Evolutionary conservation across 768 basidiomycete species (phyloP), one percentile per base, ranked within the genome.

Genomic region (Chlorophyllum brunneum): DNA sequence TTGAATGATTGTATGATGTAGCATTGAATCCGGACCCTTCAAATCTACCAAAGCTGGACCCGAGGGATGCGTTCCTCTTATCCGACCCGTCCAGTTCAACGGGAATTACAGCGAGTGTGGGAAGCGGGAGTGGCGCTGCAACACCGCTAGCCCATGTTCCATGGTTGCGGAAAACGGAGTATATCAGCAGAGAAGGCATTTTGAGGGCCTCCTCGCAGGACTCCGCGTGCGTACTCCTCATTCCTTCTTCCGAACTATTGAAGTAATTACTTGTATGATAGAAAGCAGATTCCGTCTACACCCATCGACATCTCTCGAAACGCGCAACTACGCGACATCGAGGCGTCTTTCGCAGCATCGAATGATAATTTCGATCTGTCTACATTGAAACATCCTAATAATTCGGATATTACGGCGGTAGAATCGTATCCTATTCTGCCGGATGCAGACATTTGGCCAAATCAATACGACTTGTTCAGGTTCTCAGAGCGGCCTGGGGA

Each of bases 141-240:
- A 70, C 78, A 43, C 77, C 82, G 41, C 70, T 79, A 7, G 76
- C 71, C 5, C 78, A 92, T 52, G 94, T 97, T 9, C 78, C 91
- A 1, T 98, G 95, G 95, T 74, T 98, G 47, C 79, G 95, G 47
- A 92, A 89, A 65, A 95, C 94, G 0, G 93, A 94, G 61, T 95
- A 97, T 61, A 79, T 95, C 49, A 86, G 82, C 54, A 70, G 87
- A 58, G 70, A 82, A 70, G 66, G 77, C 49, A 60, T 76, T 56
- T 64, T 82, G 65, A 62, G 66, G 55, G 52, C 70, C 58, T 22
- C 66, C 61, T 51, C 63, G 23, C 75, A 79, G 34, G 88, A 90
- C 65, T 36, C 16, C 15, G 65, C 75, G 88, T 88, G 59, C 58
- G 78, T 72, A 16, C 46, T 10, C 20, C 26, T 26, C 22, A 11